These are phyloP conservation scores for Trametes gibbosa DNA, from an alignment of 768 basidiomycete genomes.

Conservation along the genomic window DNA sequence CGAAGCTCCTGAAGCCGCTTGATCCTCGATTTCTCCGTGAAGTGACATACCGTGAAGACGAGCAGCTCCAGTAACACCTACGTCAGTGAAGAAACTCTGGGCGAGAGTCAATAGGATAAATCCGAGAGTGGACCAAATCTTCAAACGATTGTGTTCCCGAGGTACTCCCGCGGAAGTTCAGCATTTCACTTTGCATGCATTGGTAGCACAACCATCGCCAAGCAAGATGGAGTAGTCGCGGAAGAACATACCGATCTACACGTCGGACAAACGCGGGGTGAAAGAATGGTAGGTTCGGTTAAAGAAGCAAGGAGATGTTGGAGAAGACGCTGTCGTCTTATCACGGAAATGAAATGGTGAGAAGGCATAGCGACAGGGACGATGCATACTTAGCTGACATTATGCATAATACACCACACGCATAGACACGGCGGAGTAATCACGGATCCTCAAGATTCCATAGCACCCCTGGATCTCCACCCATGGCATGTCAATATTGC, in stretches of 20 bases:
- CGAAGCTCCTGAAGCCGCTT: no score
- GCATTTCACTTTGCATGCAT: no score
- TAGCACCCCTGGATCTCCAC: not conserved
- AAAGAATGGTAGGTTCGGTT: not conserved
- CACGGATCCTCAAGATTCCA: not conserved
- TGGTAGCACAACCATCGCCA: no score
- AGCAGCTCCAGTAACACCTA: no score
- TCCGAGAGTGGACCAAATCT: no score
- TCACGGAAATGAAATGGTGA: slow-evolving; percentile 1
- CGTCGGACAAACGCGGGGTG: not conserved
- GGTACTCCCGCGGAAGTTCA: not conserved
- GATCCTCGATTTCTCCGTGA: no score
- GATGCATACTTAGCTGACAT: not conserved
- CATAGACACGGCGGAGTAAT: not conserved
- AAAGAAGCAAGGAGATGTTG: not conserved
- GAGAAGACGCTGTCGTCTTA: not conserved
- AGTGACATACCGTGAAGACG: no score
- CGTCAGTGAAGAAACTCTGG: no score
- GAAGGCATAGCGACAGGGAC: not conserved
- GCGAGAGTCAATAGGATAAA: no score
- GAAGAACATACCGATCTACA: not conserved
- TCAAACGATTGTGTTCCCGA: not conserved
- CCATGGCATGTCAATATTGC: no score
- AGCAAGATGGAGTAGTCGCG: not conserved
- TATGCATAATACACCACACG: no score